Conservation (phyloP, 306 rosid species). For the Medicago truncatula region DNA sequence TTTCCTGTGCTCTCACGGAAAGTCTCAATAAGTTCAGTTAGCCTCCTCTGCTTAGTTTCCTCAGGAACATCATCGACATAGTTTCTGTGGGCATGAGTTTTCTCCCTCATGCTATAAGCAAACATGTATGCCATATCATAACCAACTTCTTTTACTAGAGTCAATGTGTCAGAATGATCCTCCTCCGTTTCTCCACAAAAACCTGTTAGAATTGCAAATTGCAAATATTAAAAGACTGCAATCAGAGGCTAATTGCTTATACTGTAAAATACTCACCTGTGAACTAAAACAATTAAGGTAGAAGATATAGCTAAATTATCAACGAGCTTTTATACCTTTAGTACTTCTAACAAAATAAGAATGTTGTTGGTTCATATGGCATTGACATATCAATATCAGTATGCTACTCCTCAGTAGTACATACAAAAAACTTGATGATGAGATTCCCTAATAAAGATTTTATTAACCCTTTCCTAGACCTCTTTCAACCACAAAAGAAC, state of each 20-base stretch:
- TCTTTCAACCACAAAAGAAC: conserved; percentile 16
- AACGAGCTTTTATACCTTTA: conserved; percentile 18
- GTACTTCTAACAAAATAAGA: conserved; percentile 29
- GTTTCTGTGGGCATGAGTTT: conserved; percentile 95
- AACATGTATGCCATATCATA: conserved; percentile 98
- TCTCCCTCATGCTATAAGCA: conserved; percentile 99
- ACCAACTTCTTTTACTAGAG: conserved; percentile 72
- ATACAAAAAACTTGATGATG: conserved; percentile 2
- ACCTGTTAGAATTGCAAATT: conserved; percentile 61
- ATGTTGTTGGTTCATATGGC: conserved; percentile 19
- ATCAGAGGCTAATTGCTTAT: conserved; percentile 15
- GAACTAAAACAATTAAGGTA: conserved; percentile 7
- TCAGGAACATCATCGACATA: conserved; percentile 88
- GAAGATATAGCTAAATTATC: conserved; percentile 17
- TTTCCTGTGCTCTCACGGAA: conserved; percentile 93
- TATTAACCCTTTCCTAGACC: background rate
- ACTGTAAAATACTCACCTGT: background rate
- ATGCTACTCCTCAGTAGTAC: conserved; percentile 24
- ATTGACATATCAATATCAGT: conserved; percentile 2
- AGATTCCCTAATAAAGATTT: background rate
- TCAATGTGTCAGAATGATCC: conserved; percentile 78
- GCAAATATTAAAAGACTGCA: conserved; percentile 27
- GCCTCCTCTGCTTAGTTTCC: conserved; percentile 90
- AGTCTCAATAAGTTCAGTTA: conserved; percentile 78
- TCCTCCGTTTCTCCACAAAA: conserved; percentile 96